These are phyloP conservation scores for Eragrostis curvula DNA, from an alignment of 176 grass and related monocot genomes.

Conservation along the genomic window DNA sequence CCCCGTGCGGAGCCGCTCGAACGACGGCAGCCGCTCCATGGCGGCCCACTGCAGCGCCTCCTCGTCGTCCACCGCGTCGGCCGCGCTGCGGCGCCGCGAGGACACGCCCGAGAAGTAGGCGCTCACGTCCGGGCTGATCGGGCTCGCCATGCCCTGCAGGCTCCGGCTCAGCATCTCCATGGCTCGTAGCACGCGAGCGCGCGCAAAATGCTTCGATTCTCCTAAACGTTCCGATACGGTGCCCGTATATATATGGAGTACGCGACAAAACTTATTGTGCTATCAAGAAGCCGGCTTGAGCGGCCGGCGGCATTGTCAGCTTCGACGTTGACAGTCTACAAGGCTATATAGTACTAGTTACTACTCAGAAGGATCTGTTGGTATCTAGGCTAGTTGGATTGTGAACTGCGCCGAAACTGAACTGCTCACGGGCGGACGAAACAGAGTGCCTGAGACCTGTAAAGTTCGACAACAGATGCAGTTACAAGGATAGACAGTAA, in stretches of 20 bases:
- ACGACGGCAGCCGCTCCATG: slow-evolving; percentile 79
- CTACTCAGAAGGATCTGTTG: background rate
- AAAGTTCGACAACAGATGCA: no score
- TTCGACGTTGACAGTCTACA: background rate
- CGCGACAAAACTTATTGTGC: background rate
- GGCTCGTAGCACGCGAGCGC: background rate
- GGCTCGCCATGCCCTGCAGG: slow-evolving; percentile 54
- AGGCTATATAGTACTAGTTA: background rate
- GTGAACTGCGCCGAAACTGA: background rate
- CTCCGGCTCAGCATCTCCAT: slow-evolving; percentile 55
- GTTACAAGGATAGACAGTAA: background rate
- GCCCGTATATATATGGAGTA: background rate
- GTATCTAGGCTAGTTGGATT: background rate
- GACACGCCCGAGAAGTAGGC: slow-evolving; percentile 51
- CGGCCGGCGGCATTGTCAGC: slow-evolving; percentile 18
- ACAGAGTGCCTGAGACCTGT: background rate
- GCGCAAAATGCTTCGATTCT: background rate
- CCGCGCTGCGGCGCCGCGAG: slow-evolving; percentile 41
- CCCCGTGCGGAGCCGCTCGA: slow-evolving; percentile 61
- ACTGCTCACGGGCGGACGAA: background rate
- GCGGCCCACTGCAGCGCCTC: slow-evolving; percentile 89
- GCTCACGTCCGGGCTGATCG: slow-evolving; percentile 43
- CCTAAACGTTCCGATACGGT: background rate
- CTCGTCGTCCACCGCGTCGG: slow-evolving; percentile 75
- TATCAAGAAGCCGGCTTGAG: slow-evolving; percentile 29